Evolutionary conservation across 2,329 filamentous ascomycete genomes (phyloP).

Genomic region (Aspergillus terreus): DNA sequence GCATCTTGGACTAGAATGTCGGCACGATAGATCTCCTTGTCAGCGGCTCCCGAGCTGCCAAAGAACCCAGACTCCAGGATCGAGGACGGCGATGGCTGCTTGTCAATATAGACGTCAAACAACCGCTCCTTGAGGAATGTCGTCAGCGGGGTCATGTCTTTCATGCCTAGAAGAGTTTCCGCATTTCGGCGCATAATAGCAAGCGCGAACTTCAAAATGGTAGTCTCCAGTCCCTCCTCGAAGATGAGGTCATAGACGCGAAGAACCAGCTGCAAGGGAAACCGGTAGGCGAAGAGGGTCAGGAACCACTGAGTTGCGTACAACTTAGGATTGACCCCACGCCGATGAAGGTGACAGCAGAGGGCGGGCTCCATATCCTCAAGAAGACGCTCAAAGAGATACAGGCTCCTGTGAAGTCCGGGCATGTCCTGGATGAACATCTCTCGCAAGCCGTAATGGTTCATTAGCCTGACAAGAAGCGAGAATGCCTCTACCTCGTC

Average conservation of each 20-base stretch:
- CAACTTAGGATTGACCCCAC: constrained; percentile 82
- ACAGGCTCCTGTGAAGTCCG: constrained; percentile 85
- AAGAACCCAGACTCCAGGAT: constrained; percentile 97
- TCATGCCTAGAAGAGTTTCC: constrained; percentile 71
- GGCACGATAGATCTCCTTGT: constrained; percentile 94
- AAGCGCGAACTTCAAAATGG: constrained; percentile 90
- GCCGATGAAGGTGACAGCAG: constrained; percentile 87
- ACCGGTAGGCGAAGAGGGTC: constrained; percentile 96
- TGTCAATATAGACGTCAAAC: constrained; percentile 97
- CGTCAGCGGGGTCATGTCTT: constrained; percentile 86
- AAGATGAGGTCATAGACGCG: constrained; percentile 95
- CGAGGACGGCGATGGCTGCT: constrained; percentile 84
- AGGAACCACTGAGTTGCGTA: constrained; percentile 99
- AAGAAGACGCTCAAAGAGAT: constrained; percentile 89
- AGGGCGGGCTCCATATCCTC: constrained; percentile 92
- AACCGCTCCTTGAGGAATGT: constrained; percentile 88
- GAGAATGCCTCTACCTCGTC: constrained; percentile 96
- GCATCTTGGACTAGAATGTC: constrained; percentile 92
- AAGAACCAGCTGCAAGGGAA: constrained; percentile 91
- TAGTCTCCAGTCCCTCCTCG: constrained; percentile 80
- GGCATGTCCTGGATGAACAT: constrained; percentile 96
- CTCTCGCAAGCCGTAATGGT: constrained; percentile 88
- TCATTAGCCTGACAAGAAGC: constrained; percentile 89
- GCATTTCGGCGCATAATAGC: constrained; percentile 96
- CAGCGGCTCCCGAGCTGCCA: constrained; percentile 79